Evolutionary conservation across 2,329 filamentous ascomycete genomes (phyloP), one percentile per base, ranked within the genome.

Genomic region (Fusarium transvaalense): DNA sequence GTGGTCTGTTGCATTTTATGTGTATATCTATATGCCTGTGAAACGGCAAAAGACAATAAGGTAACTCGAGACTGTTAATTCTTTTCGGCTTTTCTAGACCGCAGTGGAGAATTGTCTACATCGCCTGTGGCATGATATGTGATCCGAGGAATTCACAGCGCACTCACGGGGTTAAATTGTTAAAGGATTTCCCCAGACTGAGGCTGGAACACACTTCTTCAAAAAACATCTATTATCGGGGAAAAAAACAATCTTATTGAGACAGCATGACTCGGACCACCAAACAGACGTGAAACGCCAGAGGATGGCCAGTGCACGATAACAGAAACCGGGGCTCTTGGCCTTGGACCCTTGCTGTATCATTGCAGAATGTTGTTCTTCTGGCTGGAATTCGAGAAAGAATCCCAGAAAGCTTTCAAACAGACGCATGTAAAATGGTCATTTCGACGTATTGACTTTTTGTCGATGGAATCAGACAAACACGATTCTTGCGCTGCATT

Each of bases 161-260:
- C 34, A 59, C 53, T 61, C 67, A 61, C 46, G 31, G 51, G 54
- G 34, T 59, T 46, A 43, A 57, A 41, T n/a, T 64, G 43, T 43
- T n/a, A n/a, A n/a, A n/a, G n/a, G n/a, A n/a, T n/a, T 64, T 69
- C 71, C 71, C 69, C 71, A 71, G 68, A 74, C 56, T 64, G 61
- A 66, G 54, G 56, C 45, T 61, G 43, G 45, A 69, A 61, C 43
- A 62, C 27, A 50, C 43, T 54, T 64, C 34, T 55, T 68, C 50
- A 61, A 65, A 65, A 42, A 57, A 54, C 60, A 59, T 70, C 60
- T 56, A 62, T 63, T 57, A 52, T 68, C 69, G 57, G 58, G 45
- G 46, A 47, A 71, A 47, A 71, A 61, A 56, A 46, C 32, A 58
- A 51, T 47, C 45, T 66, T 46, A 53, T 64, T 47, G 58, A 60